Conservation (phyloP, 345 rosid species). For the Gossypium raimondii region DNA sequence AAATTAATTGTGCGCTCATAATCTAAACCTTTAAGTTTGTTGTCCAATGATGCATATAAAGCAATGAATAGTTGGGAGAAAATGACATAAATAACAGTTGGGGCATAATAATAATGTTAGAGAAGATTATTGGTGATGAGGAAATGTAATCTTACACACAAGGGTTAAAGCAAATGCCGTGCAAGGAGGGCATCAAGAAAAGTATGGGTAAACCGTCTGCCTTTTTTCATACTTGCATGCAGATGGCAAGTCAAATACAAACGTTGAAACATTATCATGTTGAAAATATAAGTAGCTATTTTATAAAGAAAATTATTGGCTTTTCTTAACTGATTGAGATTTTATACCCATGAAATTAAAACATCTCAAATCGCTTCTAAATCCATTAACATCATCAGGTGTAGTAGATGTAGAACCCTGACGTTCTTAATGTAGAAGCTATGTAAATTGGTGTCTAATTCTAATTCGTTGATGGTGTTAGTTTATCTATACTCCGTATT, state of each 20-base stretch:
- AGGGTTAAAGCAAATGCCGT: constrained; percentile 40
- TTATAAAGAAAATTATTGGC: not conserved
- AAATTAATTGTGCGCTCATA: too few relatives aligned
- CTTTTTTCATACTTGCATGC: constrained; percentile 33
- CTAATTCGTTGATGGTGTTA: constrained; percentile 24
- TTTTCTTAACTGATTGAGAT: constrained; percentile 49
- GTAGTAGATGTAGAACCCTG: constrained; percentile 18
- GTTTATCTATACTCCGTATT: not conserved
- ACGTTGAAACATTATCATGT: constrained; percentile 24
- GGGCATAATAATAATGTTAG: not conserved
- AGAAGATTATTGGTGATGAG: not conserved
- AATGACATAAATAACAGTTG: constrained; percentile 25
- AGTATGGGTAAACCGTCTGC: constrained; percentile 39
- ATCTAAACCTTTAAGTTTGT: too few relatives aligned
- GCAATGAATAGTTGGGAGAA: constrained; percentile 1
- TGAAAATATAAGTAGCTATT: not conserved
- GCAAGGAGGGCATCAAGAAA: constrained; percentile 46
- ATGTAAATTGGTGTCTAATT: constrained; percentile 19
- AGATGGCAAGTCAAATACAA: constrained; percentile 51
- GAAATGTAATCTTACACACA: constrained; percentile 12
- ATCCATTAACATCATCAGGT: constrained; percentile 27
- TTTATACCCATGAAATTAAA: constrained; percentile 51
- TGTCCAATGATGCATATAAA: not conserved
- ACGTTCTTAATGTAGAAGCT: constrained; percentile 23
- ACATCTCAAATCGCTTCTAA: constrained; percentile 31